Evolutionary conservation across 106 monocot species (phyloP).

Genomic region (Posidonia australis): DNA sequence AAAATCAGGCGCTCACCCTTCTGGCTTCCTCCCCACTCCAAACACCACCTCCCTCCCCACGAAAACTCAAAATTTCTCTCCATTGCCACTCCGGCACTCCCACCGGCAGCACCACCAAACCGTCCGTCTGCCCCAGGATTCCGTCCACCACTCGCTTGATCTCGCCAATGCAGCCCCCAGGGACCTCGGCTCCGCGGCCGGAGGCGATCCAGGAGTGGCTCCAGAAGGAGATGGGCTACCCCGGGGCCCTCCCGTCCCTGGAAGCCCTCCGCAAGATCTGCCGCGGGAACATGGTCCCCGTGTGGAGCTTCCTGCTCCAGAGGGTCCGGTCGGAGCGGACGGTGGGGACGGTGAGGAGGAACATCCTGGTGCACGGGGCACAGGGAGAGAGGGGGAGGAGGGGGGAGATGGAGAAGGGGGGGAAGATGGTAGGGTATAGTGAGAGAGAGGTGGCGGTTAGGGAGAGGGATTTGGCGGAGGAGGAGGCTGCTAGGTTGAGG

Average conservation of each 20-base stretch:
- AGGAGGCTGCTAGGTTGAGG: slow-evolving; percentile 68
- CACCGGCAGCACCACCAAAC: neutral
- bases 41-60: neutral
- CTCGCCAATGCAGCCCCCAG: slow-evolving; percentile 30
- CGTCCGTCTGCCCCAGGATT: neutral
- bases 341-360: slow-evolving; percentile 50
- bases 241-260: slow-evolving; percentile 50
- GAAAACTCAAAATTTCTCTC: neutral
- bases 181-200: slow-evolving; percentile 24
- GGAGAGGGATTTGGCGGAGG: slow-evolving; percentile 67
- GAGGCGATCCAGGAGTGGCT: slow-evolving; percentile 94
- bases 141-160: too few relatives aligned
- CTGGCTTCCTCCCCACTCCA: too few relatives aligned
- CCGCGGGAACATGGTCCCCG: slow-evolving; percentile 87
- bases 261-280: slow-evolving; percentile 89
- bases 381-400: slow-evolving; percentile 15
- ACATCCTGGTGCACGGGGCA: slow-evolving; percentile 74
- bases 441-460: slow-evolving; percentile 41
- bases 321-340: slow-evolving; percentile 81
- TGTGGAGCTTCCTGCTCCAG: slow-evolving; percentile 74
- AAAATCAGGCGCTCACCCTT: too few relatives aligned
- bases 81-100: neutral
- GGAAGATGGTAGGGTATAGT: slow-evolving; percentile 11
- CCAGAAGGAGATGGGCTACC: slow-evolving; percentile 88
- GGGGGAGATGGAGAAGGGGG: slow-evolving; percentile 18